Evolutionary conservation across 2,329 filamentous ascomycete genomes (phyloP).

Genomic region (Cadophora sp.): DNA sequence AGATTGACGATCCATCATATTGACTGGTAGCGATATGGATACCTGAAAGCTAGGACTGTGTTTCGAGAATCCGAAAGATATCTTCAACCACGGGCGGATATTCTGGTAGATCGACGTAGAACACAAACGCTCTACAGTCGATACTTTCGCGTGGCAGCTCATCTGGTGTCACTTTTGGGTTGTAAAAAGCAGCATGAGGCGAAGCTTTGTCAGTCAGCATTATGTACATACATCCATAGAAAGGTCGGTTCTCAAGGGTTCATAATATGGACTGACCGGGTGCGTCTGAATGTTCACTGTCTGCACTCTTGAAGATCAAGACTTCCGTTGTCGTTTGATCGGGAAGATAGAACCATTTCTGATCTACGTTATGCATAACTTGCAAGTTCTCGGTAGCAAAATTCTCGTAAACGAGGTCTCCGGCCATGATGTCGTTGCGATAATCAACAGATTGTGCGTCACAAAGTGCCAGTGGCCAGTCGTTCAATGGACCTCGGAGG

Average conservation of each 20-base stretch:
- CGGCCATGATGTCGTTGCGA: slow-evolving; percentile 19
- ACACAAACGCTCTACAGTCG: slow-evolving; percentile 23
- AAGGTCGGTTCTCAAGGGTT: neutral
- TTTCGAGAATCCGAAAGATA: neutral
- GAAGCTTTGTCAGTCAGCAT: slow-evolving; percentile 1
- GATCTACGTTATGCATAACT: slow-evolving; percentile 14
- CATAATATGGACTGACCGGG: neutral
- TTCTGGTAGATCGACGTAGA: neutral
- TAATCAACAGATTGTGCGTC: slow-evolving; percentile 24
- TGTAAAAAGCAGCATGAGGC: slow-evolving; percentile 17
- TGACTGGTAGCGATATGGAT: no score
- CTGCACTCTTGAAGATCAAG: slow-evolving; percentile 26
- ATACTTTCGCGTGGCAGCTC: slow-evolving; percentile 25
- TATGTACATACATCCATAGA: neutral
- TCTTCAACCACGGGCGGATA: neutral
- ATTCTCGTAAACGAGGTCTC: slow-evolving; percentile 25
- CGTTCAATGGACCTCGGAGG: slow-evolving; percentile 25
- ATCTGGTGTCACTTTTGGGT: neutral
- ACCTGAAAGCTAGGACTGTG: neutral
- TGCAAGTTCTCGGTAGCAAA: slow-evolving; percentile 24
- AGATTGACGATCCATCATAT: no score
- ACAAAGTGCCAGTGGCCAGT: slow-evolving; percentile 31
- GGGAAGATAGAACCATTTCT: slow-evolving; percentile 28
- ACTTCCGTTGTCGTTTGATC: slow-evolving; percentile 24
- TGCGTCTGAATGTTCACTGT: slow-evolving; percentile 1